Base-by-base conservation (phyloP, 164 flowering plant genomes). In the Litsea cubeba region DNA sequence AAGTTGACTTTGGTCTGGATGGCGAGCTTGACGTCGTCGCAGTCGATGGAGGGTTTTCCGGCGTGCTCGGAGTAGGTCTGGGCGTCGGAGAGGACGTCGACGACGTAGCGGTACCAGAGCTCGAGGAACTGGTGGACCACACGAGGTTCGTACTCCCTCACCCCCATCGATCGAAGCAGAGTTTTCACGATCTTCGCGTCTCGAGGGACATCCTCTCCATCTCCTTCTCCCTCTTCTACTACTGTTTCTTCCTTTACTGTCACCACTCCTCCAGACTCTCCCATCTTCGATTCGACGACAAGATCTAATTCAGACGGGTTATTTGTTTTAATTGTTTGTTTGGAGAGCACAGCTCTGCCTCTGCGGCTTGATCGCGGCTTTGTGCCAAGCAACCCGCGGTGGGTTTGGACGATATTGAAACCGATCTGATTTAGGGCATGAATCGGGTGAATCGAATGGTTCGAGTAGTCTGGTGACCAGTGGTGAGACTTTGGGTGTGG, bases 1-100 rank as follows among this genome's bases (percentile, higher is more conserved):
- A 84, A 89, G 80, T 93, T 94, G 79, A 89, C 94, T 85, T 96
- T 96, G 1, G 97, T 89, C 78, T 96, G 97, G 67, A 91, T 90
- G 12, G 99, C 97, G 67, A 96, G 93, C 88, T 94, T 91, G 63
- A 92, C 79, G 81, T 96, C 99, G 70, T 96, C 99, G 70, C 81
- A 82, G 77, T 96, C 99, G 63, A 94, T 90, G 11, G 90, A 75
- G 32, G 88, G 28, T 82, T 96, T 96, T 11, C 91, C 88, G 40
- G 98, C 98, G 77, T 96, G 98, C 74, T 95, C 99, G 0, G 97
- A 90, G 79, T 95, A 95, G 20, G 90, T 87, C 73, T 92, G 98
- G 14, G 98, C 89, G 83, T 93, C 99, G 0, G 92, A 85, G 72
- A 96, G 77, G 2, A 92, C 90, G 78, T 96, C 98, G 5, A 89